Evolutionary conservation across 495 filamentous ascomycete species (phyloP), one percentile per base, ranked within the genome.

Genomic region (Pyrenopolyporus hunteri): DNA sequence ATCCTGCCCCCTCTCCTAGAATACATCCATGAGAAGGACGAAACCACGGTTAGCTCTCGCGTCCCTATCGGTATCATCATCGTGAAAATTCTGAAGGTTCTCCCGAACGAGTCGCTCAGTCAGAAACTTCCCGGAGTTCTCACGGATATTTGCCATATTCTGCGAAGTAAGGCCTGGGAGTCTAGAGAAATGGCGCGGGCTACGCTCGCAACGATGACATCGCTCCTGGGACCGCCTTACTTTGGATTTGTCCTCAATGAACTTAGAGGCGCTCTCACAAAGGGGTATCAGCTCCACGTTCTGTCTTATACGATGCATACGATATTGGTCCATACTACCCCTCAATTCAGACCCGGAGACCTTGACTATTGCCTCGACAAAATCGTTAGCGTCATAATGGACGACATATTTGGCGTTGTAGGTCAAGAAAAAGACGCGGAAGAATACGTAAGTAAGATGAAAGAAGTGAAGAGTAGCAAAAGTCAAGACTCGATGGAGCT

Each of bases 401-500:
- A 99, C 64, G 95, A 98, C 70, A 95, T 92, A 9, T 99, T 99
- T 70, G 94, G 94, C 13, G 86, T 84, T n/a, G 86, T 88, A n/a
- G 94, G 94, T 10, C 87, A 94, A 76, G 94, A 99, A 67, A 99
- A 99, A 70, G 94, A 99, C 64, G 92, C 93, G 0, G 92, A 93
- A 63, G 94, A 92, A 36, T 99, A 99, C 69, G 84, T 88, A 52
- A 97, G 89, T 74, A 87, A 91, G 67, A 97, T 96, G 90, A 95
- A 91, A 74, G 94, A 99, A 76, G 88, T 98, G 14, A 97, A 97
- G 78, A 92, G 89, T 68, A 97, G 89, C 79, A 98, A 97, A 77
- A 97, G 92, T 68, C 95, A 89, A 63, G 94, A 98, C 65, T 96
- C 95, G 3, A 96, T 98, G 90, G 94, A 98, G 67, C 79, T 98